Percentiles rank a stretch among this genome's conserved stretches.
Evolutionary conservation across 768 basidiomycete species (phyloP).

Genomic region (Cystofilobasidium macerans): DNA sequence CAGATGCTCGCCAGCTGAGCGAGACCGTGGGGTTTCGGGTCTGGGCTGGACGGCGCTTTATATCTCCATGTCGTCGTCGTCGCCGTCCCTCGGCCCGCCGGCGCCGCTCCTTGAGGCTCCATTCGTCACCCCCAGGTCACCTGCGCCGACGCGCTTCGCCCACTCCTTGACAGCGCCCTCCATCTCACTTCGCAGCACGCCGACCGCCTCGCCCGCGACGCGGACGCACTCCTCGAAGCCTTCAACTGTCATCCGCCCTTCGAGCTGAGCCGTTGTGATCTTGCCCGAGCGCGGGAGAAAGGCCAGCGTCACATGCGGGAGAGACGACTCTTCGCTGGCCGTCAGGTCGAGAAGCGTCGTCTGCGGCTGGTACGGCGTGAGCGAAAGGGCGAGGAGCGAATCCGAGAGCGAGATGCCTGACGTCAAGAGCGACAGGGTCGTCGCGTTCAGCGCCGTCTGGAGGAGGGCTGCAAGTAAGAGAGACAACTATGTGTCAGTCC

Average conservation of each 20-base stretch:
- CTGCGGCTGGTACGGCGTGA: conserved; percentile 64
- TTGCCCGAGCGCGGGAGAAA: conserved; percentile 76
- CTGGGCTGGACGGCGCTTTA: too few relatives aligned
- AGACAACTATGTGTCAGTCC: neutral
- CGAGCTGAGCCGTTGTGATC: conserved; percentile 81
- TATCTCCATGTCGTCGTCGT: conserved; percentile 7
- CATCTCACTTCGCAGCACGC: conserved; percentile 75
- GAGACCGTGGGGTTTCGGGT: neutral
- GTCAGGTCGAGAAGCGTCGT: conserved; percentile 78
- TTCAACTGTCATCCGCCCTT: conserved; percentile 84
- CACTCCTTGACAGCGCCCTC: conserved; percentile 54
- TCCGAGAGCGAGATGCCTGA: conserved; percentile 85
- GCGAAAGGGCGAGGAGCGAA: conserved; percentile 79
- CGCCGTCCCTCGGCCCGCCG: neutral
- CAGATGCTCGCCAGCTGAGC: neutral
- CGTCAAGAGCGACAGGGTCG: conserved; percentile 77
- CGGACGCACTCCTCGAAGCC: conserved; percentile 80
- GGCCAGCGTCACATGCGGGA: conserved; percentile 79
- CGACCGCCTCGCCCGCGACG: conserved; percentile 64
- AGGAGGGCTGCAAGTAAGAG: conserved; percentile 52
- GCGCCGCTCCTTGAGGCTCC: too few relatives aligned
- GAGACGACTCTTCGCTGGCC: conserved; percentile 75
- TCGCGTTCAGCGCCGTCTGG: conserved; percentile 85
- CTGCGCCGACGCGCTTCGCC: conserved; percentile 40
- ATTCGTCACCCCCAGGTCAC: neutral